phyloP scores from a whole-genome alignment of 805 yeast species.

The Yamadazyma nakazawae region DNA sequence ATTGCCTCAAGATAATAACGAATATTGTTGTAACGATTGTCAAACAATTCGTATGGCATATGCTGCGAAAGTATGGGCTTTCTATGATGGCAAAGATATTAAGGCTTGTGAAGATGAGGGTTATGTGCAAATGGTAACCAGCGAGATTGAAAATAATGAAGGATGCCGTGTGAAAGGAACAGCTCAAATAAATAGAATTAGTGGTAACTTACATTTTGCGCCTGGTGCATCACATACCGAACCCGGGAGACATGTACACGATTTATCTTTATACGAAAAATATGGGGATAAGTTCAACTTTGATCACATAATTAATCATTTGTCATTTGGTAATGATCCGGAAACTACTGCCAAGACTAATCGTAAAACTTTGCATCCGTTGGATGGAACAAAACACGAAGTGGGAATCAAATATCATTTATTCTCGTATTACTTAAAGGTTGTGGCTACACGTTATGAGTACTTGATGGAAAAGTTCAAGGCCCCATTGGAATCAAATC shows the following conservation, averaged over 20 bases:
- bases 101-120: constrained; percentile 92
- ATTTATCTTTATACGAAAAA: constrained; percentile 65
- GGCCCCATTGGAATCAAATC: constrained; percentile 70
- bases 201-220: constrained; percentile 92
- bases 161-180: constrained; percentile 88
- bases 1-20: constrained; percentile 49
- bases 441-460: constrained; percentile 86
- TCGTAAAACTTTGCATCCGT: constrained; percentile 55
- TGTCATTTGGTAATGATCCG: constrained; percentile 74
- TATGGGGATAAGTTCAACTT: constrained; percentile 61
- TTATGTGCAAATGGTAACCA: constrained; percentile 61
- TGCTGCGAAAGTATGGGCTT: constrained; percentile 77
- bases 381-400: constrained; percentile 49
- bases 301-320: constrained; percentile 72
- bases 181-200: constrained; percentile 76
- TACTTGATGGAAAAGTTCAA: constrained; percentile 46
- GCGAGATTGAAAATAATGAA: constrained; percentile 54
- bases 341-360: constrained; percentile 21
- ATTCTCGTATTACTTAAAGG: constrained; percentile 78
- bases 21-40: constrained; percentile 82
- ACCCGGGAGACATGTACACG: constrained; percentile 74
- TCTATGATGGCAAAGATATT: constrained; percentile 81
- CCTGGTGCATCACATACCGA: constrained; percentile 78
- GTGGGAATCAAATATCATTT: constrained; percentile 55
- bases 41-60: constrained; percentile 78